These are phyloP conservation scores for Breviolum minutum DNA, from an alignment of 73 alveolate species.

Conservation along the genomic window DNA sequence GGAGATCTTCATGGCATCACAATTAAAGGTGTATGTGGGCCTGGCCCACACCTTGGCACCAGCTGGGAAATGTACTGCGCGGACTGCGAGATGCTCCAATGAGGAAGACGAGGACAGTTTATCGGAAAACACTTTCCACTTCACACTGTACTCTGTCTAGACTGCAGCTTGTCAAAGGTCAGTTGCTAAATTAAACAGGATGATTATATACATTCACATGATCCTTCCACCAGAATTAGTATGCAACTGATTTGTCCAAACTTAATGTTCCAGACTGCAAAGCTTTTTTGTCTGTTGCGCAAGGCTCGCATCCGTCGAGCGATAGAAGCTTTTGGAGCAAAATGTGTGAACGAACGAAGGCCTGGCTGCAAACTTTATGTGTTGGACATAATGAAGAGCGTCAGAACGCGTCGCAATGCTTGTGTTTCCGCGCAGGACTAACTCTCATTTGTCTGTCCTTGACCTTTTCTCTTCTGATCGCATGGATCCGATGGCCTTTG, in stretches of 20 bases:
- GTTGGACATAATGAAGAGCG: not conserved
- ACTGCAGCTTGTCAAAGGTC: not conserved
- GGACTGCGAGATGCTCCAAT: slow-evolving; percentile 82
- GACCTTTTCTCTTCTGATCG: slow-evolving; percentile 12
- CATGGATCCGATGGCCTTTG: not conserved
- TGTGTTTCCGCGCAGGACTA: not conserved
- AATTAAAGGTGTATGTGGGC: slow-evolving; percentile 57
- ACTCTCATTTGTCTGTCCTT: not conserved
- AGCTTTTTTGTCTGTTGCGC: not conserved
- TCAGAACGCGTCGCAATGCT: not conserved
- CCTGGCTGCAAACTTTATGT: not conserved
- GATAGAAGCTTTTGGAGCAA: slow-evolving; percentile 87
- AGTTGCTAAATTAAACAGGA: too few species aligned
- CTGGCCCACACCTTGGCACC: slow-evolving; percentile 87
- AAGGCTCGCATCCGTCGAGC: slow-evolving; percentile 88
- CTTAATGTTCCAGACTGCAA: too few species aligned
- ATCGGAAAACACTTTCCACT: not conserved
- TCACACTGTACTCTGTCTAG: not conserved
- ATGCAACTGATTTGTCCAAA: too few species aligned
- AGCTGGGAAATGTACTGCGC: slow-evolving; percentile 79
- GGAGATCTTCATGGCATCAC: slow-evolving; percentile 94
- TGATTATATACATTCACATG: not conserved
- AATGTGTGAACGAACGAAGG: slow-evolving; percentile 30
- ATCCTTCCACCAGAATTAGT: not conserved
- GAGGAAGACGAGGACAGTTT: slow-evolving; percentile 48